Percentiles rank a stretch among this genome's conserved stretches.
phyloP scores from a whole-genome alignment of 2,329 filamentous ascomycete genomes.

The Paecilomyces sp. region DNA sequence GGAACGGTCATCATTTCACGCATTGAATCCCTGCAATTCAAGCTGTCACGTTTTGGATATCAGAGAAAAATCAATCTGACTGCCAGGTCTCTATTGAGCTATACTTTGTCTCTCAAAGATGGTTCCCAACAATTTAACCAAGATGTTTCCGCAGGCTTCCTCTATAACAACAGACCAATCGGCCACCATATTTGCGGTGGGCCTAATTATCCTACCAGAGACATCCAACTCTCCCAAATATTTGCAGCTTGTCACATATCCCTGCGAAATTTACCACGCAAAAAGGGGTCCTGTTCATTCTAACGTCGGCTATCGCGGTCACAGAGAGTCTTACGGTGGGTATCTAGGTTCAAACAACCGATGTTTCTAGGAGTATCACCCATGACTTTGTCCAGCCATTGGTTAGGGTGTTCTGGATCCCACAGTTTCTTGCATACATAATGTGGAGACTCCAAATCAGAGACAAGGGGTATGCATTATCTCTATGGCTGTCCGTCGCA shows the following conservation, averaged over 20 bases:
- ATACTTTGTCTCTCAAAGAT: no score
- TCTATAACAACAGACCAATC: background rate
- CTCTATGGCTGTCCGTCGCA: background rate
- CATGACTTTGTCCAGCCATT: background rate
- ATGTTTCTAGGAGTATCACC: background rate
- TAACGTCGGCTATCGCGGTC: background rate
- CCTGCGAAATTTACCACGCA: background rate
- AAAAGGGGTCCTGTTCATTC: background rate
- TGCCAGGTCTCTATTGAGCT: background rate
- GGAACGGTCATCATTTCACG: no score
- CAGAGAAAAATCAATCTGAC: no score
- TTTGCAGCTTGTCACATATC: background rate
- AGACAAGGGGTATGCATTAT: background rate
- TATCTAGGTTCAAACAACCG: background rate
- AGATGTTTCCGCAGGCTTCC: no score
- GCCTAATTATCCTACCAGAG: background rate
- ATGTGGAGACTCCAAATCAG: background rate
- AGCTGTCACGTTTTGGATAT: no score
- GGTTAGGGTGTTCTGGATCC: background rate
- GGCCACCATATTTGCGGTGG: background rate
- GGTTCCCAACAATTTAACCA: no score
- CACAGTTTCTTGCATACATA: background rate
- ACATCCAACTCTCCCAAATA: background rate
- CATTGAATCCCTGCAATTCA: no score
- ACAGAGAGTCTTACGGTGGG: background rate